Base-by-base conservation (phyloP, 176 grass and related monocot species). In the Musa schizocarpa region DNA sequence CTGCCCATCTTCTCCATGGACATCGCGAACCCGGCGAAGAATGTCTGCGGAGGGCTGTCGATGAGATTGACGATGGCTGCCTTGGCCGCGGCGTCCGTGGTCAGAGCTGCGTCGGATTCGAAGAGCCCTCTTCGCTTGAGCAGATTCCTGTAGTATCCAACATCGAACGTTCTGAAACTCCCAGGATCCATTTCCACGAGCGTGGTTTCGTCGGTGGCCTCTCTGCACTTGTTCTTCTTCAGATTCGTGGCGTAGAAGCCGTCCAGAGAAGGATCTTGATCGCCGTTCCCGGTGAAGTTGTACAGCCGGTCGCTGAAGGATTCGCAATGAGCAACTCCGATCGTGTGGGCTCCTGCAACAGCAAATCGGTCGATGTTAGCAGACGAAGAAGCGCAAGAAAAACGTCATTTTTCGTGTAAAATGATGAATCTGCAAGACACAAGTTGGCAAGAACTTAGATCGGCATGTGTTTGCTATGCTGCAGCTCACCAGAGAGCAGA, bases 151-250 rank as follows among this genome's bases (percentile, higher is more conserved):
- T 99, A 99, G 83, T 99, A 99, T n/a, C 83, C 50, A 0, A 76
- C 66, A 76, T 99, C 95, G 23, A 99, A 94, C 43, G 95, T 99
- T 10, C 76, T 64, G 81, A 91, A 91, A 79, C 95, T 99, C 8
- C 90, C 86, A 0, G 90, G 90, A 78, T 99, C 95, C 95, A 99
- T 99, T 82, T 99, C 90, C 8, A 84, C 84, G 50, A 99, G 62
- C 3, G 90, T 89, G 8, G 82, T 85, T 58, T 99, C 87, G 81
- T 94, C 90, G 9, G 62, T 54, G 10, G 80, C 24, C 2, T 54
- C 68, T 64, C 13, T 63, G 84, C 95, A 92, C 72, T 84, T 92
- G 76, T 68, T 78, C 76, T 79, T 80, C 19, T 88, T 86, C 0
- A 98, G 75, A 82, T 89, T 91, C 17, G 48, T 74, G 1, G 95